Evolutionary conservation across 805 yeast species (phyloP).

Genomic region (Barnettozyma salicaria): DNA sequence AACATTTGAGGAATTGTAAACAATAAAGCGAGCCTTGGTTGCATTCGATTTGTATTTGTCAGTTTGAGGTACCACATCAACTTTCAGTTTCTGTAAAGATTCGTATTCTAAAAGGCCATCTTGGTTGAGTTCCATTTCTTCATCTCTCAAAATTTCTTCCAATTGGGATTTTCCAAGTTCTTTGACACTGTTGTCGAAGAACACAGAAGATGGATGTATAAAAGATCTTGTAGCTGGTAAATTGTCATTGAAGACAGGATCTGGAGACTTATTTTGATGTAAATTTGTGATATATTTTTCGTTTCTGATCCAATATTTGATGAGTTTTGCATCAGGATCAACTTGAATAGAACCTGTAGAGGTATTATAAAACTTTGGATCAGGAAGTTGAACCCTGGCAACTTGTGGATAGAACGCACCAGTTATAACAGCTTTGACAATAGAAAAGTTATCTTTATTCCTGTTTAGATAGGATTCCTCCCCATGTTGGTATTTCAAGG

Average conservation of each 20-base stretch:
- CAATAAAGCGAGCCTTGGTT: constrained; percentile 52
- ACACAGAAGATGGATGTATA: constrained; percentile 78
- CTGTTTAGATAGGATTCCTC: constrained; percentile 37
- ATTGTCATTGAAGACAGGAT: constrained; percentile 19
- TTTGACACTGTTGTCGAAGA: constrained; percentile 46
- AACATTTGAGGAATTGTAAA: constrained; percentile 51
- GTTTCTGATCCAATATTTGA: constrained; percentile 67
- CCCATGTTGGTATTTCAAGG: constrained; percentile 39
- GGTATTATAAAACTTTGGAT: constrained; percentile 64
- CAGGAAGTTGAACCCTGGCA: constrained; percentile 77
- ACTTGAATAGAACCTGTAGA: constrained; percentile 74
- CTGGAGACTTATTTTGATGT: constrained; percentile 7
- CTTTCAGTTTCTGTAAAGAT: constrained; percentile 24
- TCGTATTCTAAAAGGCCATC: constrained; percentile 36
- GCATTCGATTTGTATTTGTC: constrained; percentile 28
- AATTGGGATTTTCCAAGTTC: constrained; percentile 24
- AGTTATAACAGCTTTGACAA: constrained; percentile 63
- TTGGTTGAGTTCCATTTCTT: constrained; percentile 24
- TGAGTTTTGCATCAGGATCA: constrained; percentile 75
- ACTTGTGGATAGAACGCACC: constrained; percentile 82
- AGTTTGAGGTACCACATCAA: constrained; percentile 38
- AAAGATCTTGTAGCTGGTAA: constrained; percentile 68
- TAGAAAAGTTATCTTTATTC: constrained; percentile 42
- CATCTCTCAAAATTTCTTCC: constrained; percentile 23
- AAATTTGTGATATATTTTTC: constrained; percentile 38